Conservation (phyloP, 257 asterid genomes). For the Coffea eugenioides region DNA sequence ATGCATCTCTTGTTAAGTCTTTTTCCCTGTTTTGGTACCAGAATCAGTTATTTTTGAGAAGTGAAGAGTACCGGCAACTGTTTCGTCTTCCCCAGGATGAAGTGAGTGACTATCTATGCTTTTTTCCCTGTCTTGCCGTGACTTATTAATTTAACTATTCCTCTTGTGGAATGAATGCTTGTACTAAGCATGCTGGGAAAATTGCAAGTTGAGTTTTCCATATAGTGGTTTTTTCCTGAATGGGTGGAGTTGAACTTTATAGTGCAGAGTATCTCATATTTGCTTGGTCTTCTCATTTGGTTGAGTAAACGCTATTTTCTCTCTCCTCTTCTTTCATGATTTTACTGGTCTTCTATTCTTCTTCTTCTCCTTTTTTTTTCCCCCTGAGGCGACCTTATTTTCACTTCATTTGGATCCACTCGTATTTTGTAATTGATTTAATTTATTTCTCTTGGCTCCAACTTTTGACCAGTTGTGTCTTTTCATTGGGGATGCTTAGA, state of each 20-base stretch:
- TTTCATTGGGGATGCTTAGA: constrained; percentile 12
- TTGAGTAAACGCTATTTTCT: neutral
- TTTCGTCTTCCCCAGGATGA: constrained; percentile 91
- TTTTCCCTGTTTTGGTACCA: constrained; percentile 25
- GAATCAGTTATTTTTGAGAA: constrained; percentile 58
- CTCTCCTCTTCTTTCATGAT: neutral
- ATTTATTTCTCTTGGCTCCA: neutral
- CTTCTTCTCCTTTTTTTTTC: neutral
- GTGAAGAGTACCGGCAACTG: constrained; percentile 92
- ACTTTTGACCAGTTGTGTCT: neutral
- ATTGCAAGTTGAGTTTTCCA: neutral
- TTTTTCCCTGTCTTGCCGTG: neutral
- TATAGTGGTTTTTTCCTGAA: neutral
- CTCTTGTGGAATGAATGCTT: neutral
- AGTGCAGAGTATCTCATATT: neutral
- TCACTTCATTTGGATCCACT: neutral
- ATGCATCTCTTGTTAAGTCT: neutral
- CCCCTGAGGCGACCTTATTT: neutral
- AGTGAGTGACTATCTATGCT: constrained; percentile 48
- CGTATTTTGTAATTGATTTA: neutral
- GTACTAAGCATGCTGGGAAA: neutral
- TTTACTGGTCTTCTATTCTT: neutral
- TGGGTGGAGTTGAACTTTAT: neutral
- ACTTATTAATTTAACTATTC: neutral
- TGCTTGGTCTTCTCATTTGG: neutral